Percentiles rank a stretch among this genome's conserved stretches.
These are phyloP conservation scores for Corynespora cassiicola DNA, from an alignment of 2,329 filamentous ascomycete species.

Conservation along the genomic window DNA sequence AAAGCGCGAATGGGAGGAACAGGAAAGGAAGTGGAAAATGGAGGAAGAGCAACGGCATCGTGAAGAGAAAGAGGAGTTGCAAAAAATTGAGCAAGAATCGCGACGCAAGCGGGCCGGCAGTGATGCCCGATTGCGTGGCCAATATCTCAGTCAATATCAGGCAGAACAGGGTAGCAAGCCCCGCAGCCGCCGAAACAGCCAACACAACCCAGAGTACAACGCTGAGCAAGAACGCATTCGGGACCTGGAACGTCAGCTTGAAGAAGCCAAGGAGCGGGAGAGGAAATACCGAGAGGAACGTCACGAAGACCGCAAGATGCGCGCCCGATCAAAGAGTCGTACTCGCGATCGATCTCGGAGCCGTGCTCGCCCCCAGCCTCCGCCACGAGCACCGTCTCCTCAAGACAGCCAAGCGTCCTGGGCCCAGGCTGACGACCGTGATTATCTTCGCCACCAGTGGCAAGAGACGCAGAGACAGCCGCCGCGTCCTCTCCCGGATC, in stretches of 20 bases:
- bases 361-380: constrained; percentile 38
- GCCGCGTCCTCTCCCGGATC: constrained; percentile 41
- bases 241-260: constrained; percentile 78
- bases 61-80: constrained; percentile 77
- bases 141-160: constrained; percentile 87
- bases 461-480: constrained; percentile 46
- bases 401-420: constrained; percentile 65
- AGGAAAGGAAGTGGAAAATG: constrained; percentile 77
- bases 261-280: constrained; percentile 72
- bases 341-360: constrained; percentile 43
- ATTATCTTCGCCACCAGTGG: constrained; percentile 67
- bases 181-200: constrained; percentile 45
- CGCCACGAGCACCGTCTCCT: constrained; percentile 48
- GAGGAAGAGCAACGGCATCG: constrained; percentile 74
- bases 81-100: constrained; percentile 70
- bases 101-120: constrained; percentile 65
- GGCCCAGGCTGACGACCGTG: constrained; percentile 69
- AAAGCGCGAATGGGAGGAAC: constrained; percentile 77
- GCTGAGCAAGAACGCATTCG: constrained; percentile 73
- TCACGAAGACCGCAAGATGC: constrained; percentile 42
- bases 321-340: constrained; percentile 45
- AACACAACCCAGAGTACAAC: constrained; percentile 52
- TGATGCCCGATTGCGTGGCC: constrained; percentile 76
- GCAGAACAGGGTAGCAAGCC: constrained; percentile 63
- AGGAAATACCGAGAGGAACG: constrained; percentile 67